Percentiles rank a stretch among this genome's conserved stretches.
These are phyloP conservation scores for Atkinsonella texensis DNA, from an alignment of 2,329 filamentous ascomycete species.

Conservation along the genomic window DNA sequence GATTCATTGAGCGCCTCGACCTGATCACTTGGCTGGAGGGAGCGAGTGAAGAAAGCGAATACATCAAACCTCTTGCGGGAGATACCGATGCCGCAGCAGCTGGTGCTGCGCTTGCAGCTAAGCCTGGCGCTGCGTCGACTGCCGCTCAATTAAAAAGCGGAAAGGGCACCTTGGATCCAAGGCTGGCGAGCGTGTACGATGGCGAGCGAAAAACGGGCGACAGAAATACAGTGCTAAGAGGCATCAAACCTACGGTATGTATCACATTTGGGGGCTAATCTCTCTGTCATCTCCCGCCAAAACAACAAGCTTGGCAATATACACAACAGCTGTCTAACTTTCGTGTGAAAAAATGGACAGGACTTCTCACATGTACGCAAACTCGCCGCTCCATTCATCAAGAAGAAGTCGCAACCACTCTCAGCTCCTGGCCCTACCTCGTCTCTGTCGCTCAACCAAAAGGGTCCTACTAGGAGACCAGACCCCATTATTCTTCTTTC, in stretches of 20 bases:
- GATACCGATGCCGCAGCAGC: constrained; percentile 37
- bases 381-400: constrained; percentile 65
- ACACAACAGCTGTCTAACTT: not conserved
- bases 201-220: constrained; percentile 88
- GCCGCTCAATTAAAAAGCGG: constrained; percentile 39
- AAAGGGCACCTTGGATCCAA: constrained; percentile 62
- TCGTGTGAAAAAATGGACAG: constrained; percentile 28
- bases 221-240: constrained; percentile 75
- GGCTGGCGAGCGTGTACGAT: constrained; percentile 78
- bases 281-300: too few species aligned
- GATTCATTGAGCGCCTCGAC: constrained; percentile 85
- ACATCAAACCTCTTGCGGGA: constrained; percentile 72
- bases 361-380: constrained; percentile 94
- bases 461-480: constrained; percentile 36
- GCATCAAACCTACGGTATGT: constrained; percentile 76
- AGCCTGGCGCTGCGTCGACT: constrained; percentile 27
- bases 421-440: constrained; percentile 28
- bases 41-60: constrained; percentile 80
- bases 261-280: not conserved
- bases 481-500: constrained; percentile 95
- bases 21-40: constrained; percentile 90
- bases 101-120: constrained; percentile 17
- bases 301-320: not conserved
- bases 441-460: constrained; percentile 42
- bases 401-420: constrained; percentile 38